These are phyloP conservation scores for Murraya koenigii DNA, from an alignment of 345 rosid genomes.

Conservation along the genomic window DNA sequence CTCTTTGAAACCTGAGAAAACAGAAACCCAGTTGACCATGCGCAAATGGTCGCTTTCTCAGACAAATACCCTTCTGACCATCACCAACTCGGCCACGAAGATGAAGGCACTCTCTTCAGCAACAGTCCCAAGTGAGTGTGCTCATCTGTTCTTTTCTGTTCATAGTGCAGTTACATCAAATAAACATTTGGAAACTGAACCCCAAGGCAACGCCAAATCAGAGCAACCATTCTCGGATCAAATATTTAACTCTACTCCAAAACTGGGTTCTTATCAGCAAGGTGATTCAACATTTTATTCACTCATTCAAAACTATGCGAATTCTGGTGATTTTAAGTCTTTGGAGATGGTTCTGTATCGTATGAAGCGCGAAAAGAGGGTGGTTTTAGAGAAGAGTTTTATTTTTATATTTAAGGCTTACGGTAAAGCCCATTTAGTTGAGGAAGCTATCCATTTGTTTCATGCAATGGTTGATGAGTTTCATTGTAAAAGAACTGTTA, in stretches of 20 bases:
- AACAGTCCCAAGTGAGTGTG: slow-evolving; percentile 35
- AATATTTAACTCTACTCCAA: slow-evolving; percentile 47
- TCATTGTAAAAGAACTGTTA: slow-evolving; percentile 66
- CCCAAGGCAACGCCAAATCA: slow-evolving; percentile 3
- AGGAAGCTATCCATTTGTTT: slow-evolving; percentile 65
- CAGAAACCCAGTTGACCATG: slow-evolving; percentile 28
- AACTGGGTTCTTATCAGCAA: slow-evolving; percentile 57
- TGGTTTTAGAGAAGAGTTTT: slow-evolving; percentile 53
- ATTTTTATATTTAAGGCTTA: slow-evolving; percentile 66
- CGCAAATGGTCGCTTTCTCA: slow-evolving; percentile 40
- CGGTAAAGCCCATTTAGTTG: slow-evolving; percentile 64
- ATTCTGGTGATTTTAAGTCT: slow-evolving; percentile 50
- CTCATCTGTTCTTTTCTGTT: slow-evolving; percentile 22
- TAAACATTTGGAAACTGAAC: slow-evolving; percentile 22
- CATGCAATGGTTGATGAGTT: slow-evolving; percentile 58
- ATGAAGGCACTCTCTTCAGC: slow-evolving; percentile 24
- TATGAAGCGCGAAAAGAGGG: slow-evolving; percentile 62
- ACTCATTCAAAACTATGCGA: slow-evolving; percentile 58
- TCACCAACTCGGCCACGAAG: slow-evolving; percentile 18
- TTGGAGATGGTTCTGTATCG: slow-evolving; percentile 57
- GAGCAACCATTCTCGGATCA: slow-evolving; percentile 49
- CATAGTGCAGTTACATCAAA: slow-evolving; percentile 12
- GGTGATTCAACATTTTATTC: slow-evolving; percentile 84
- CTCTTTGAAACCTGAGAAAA: not conserved
- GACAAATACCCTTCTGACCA: slow-evolving; percentile 1